Percentiles rank a stretch among this genome's conserved stretches.
Evolutionary conservation across 176 grass and related monocot species (phyloP).

Genomic region (Thinopyrum elongatum): DNA sequence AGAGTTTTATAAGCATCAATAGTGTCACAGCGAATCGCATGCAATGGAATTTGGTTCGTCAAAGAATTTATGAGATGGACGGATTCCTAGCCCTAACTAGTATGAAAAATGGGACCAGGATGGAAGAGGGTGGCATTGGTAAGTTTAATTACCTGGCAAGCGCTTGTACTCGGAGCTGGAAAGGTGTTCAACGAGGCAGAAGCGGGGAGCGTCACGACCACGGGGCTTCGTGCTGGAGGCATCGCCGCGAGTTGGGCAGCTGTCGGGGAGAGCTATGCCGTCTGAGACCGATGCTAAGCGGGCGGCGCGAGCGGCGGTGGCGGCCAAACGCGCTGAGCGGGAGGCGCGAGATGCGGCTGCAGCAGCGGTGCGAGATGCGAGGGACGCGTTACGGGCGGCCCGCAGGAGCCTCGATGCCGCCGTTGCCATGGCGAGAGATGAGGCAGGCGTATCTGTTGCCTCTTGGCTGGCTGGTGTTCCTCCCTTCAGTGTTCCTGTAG

Average conservation of each 20-base stretch:
- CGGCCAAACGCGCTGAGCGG: background rate
- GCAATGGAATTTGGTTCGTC: background rate
- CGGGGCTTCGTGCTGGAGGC: background rate
- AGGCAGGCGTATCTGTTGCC: too few species aligned
- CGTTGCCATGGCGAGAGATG: too few species aligned
- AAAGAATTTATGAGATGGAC: background rate
- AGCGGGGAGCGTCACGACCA: background rate
- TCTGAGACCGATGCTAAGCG: background rate
- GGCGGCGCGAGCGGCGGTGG: background rate
- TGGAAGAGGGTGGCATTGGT: background rate
- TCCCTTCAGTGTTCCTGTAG: too few species aligned
- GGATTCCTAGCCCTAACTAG: too few species aligned
- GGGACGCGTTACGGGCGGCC: background rate
- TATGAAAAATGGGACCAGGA: too few species aligned
- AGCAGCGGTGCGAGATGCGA: too few species aligned
- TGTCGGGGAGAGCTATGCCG: background rate
- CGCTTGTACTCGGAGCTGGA: background rate
- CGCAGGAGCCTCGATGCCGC: background rate
- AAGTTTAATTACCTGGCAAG: background rate
- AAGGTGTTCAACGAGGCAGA: background rate
- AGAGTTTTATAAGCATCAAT: background rate
- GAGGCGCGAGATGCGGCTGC: too few species aligned
- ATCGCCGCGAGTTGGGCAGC: too few species aligned
- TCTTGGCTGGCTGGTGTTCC: too few species aligned
- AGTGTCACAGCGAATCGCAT: background rate